A percentile compares a stretch with the other conserved stretches of the same genome.
Conservation (phyloP, 202 grass and related monocot species). For the Panicum virgatum region DNA sequence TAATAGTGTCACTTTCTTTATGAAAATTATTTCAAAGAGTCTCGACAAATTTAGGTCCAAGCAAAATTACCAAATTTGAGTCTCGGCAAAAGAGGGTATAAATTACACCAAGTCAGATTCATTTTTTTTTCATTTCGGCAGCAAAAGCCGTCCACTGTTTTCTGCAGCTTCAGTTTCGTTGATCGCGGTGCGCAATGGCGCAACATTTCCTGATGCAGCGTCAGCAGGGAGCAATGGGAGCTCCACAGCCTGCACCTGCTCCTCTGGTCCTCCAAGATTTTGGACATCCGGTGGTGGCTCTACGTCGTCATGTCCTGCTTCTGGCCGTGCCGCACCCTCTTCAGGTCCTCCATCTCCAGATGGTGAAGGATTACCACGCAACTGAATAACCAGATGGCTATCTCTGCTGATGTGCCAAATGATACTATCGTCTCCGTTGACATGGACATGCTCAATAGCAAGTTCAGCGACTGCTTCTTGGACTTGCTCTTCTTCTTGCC, state of each 20-base stretch:
- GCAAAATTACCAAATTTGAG: background rate
- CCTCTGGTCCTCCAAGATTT: background rate
- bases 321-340: background rate
- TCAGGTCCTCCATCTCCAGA: background rate
- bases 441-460: slow-evolving; percentile 9
- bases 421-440: background rate
- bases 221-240: background rate
- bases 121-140: background rate
- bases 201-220: background rate
- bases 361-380: background rate
- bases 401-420: background rate
- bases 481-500: background rate
- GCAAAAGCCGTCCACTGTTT: background rate
- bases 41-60: background rate
- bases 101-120: background rate
- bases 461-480: background rate
- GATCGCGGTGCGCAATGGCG: background rate
- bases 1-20: background rate
- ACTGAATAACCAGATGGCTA: background rate
- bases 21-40: background rate
- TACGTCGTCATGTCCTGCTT: background rate
- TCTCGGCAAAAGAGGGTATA: background rate
- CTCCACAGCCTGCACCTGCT: background rate
- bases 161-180: background rate
- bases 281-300: background rate